These are phyloP conservation scores for Metschnikowia orientalis DNA, from an alignment of 805 yeast genomes.

Conservation along the genomic window DNA sequence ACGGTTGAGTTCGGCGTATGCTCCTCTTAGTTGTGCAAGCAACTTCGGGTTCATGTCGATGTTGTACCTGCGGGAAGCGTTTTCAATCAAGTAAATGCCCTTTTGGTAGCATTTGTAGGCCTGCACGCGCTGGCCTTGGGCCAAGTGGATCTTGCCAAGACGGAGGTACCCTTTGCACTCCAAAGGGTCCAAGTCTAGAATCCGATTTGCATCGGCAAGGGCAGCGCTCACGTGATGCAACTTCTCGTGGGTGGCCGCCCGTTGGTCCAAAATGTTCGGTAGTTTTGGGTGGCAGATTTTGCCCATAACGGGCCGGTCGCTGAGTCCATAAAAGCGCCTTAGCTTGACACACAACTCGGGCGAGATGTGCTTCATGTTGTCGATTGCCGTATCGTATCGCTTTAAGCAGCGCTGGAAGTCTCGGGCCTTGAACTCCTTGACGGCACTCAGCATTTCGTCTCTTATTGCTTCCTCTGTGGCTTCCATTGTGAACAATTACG, in stretches of 20 bases:
- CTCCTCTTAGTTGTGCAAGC: conserved; percentile 22
- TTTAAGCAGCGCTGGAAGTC: conserved; percentile 27
- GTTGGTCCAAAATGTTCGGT: conserved; percentile 36
- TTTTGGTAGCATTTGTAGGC: conserved; percentile 34
- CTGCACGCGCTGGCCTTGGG: conserved; percentile 23
- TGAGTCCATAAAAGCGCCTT: conserved; percentile 21
- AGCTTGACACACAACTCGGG: conserved; percentile 9
- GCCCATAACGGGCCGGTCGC: conserved; percentile 27
- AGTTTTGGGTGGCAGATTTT: conserved; percentile 34
- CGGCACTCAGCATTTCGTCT: conserved; percentile 28
- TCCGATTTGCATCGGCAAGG: conserved; percentile 31
- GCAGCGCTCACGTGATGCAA: conserved; percentile 28
- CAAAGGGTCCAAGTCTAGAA: conserved; percentile 38
- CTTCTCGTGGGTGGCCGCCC: conserved; percentile 49
- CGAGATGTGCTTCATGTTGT: conserved; percentile 17
- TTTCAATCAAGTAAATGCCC: conserved; percentile 37
- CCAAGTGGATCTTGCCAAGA: conserved; percentile 32
- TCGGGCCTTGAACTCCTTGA: conserved; percentile 28
- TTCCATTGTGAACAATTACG: conserved; percentile 14
- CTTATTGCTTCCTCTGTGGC: conserved; percentile 22
- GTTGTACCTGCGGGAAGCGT: conserved; percentile 23
- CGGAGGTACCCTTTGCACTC: conserved; percentile 50
- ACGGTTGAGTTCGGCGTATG: conserved; percentile 22
- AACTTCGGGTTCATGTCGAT: conserved; percentile 32
- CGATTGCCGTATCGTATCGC: conserved; percentile 25